A percentile compares a stretch with the other conserved stretches of the same genome.
Conservation (phyloP, 129 eudicot genomes). For the Escallonia rubra region DNA sequence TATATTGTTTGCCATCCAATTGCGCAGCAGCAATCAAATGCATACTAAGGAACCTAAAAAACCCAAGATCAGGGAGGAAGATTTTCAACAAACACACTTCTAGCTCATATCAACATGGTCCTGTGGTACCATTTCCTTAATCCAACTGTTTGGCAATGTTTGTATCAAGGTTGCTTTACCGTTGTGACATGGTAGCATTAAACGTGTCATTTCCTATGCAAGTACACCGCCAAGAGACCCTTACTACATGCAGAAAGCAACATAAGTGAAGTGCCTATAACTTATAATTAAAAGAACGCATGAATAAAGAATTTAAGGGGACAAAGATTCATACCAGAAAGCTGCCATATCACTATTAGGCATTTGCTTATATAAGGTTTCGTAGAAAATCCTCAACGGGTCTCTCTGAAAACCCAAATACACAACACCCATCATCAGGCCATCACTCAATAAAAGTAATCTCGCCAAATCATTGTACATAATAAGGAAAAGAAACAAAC, state of each 20-base stretch:
- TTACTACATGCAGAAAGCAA: too few species aligned
- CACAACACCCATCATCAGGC: slow-evolving; percentile 3
- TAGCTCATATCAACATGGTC: background rate
- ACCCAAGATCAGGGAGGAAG: background rate
- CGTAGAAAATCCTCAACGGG: slow-evolving; percentile 89
- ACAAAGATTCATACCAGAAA: slow-evolving; percentile 49
- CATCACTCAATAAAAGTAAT: background rate
- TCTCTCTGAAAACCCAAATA: slow-evolving; percentile 64
- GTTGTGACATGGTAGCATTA: too few species aligned
- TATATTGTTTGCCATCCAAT: background rate
- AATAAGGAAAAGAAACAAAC: slow-evolving; percentile 2
- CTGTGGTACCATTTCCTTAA: too few species aligned
- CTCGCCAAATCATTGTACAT: too few species aligned
- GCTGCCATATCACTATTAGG: slow-evolving; percentile 85
- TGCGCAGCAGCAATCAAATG: background rate
- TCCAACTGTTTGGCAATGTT: too few species aligned
- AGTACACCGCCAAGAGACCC: too few species aligned
- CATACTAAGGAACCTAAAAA: background rate
- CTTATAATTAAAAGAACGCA: too few species aligned
- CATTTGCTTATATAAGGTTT: slow-evolving; percentile 58
- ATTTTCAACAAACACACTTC: background rate
- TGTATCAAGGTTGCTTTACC: too few species aligned
- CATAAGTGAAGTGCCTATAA: too few species aligned
- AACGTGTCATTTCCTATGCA: too few species aligned
- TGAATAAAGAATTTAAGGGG: background rate